Base-by-base conservation (phyloP, 352 stramenopile species). In the Phytophthora pistaciae region DNA sequence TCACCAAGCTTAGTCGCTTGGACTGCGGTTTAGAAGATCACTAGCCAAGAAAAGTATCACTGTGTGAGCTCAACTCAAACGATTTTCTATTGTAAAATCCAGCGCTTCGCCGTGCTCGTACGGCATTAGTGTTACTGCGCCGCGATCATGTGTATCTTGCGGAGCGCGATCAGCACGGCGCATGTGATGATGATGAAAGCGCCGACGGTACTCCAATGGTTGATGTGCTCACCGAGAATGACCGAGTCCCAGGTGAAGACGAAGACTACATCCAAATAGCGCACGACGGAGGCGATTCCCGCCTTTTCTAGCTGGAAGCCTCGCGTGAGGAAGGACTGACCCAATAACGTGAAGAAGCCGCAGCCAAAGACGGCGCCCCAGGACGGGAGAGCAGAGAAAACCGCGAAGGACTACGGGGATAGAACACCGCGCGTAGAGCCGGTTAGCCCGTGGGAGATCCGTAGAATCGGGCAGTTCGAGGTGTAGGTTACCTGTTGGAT, bases 261-360 rank as follows among this genome's bases (percentile, higher is more conserved):
- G 66, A 79, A 90, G 13, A 90, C 82, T 13, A 93, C 82, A 64
- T 91, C 85, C 38, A 91, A 50, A 56, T 91, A 91, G 44, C 83
- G 82, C 83, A 91, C 91, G 46, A 89, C 76, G 18, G 83, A 84
- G 5, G 85, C 85, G 25, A 84, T 69, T 23, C 82, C 85, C 1
- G 76, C 79, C 33, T 87, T 83, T 59, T 91, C 83, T 6, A 89
- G 68, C 59, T 91, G 81, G 52, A 93, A 87, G 20, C 85, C 85
- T 13, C 78, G 77, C 5, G 85, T 91, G 40, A 93, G 78, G 36
- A 76, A 78, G 13, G 79, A 33, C 56, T 93, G 83, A 1, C 79
- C 82, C 5, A 83, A 5, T 53, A 90, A 93, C 2, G 69, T 75
- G 38, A 56, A 70, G 13, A 63, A 8, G n/a, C 80, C 84, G 5